Evolutionary conservation across 129 eudicot genomes (phyloP).

Genomic region (Apium graveolens): DNA sequence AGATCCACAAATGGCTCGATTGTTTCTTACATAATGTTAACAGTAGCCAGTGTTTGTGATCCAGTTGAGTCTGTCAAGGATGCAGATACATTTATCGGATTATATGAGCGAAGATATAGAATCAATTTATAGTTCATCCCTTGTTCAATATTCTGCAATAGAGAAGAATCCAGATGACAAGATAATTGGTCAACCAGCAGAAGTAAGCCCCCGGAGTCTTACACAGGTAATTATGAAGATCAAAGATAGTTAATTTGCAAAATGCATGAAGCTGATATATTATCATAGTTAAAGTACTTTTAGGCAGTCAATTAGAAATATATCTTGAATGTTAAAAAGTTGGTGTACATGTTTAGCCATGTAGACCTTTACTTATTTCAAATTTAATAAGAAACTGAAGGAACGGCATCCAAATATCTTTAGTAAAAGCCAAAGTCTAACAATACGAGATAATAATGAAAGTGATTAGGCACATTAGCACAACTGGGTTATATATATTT

Average conservation of each 20-base stretch:
- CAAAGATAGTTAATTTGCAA: not conserved
- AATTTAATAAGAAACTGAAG: not conserved
- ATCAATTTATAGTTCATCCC: slow-evolving; percentile 68
- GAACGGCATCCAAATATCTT: not conserved
- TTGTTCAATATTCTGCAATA: slow-evolving; percentile 65
- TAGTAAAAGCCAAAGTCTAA: not conserved
- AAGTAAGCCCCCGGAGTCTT: not conserved
- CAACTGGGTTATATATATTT: slow-evolving; percentile 12
- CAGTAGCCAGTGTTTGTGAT: slow-evolving; percentile 47
- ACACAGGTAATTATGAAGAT: not conserved
- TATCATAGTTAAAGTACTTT: not conserved
- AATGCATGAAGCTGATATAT: not conserved
- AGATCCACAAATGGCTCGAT: not conserved
- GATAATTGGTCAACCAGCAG: not conserved
- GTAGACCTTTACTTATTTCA: not conserved
- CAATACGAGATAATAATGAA: not conserved
- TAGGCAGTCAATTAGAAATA: not conserved
- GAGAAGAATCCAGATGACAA: not conserved
- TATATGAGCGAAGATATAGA: slow-evolving; percentile 45
- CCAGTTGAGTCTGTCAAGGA: slow-evolving; percentile 57
- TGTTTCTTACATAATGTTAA: slow-evolving; percentile 40
- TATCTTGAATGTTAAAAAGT: not conserved
- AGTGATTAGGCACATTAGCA: not conserved
- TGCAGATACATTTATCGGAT: slow-evolving; percentile 33
- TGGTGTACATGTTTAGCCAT: not conserved